These are phyloP conservation scores for Aspergillus amoenus DNA, from an alignment of 2,329 filamentous ascomycete genomes.

Conservation along the genomic window DNA sequence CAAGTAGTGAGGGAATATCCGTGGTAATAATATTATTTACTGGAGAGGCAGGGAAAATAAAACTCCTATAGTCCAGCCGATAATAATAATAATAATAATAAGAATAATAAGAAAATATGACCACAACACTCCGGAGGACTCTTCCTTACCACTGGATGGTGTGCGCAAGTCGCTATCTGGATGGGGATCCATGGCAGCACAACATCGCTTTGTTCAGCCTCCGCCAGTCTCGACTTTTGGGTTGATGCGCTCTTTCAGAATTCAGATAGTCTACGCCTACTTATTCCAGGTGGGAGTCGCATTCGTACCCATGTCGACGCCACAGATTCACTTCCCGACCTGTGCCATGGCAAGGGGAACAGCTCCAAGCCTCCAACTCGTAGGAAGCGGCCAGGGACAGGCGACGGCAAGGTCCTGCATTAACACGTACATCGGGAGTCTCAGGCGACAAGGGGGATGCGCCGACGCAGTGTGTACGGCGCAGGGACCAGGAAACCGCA, in stretches of 20 bases:
- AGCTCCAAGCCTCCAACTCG: background rate
- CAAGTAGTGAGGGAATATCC: slow-evolving; percentile 9
- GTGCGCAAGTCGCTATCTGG: background rate
- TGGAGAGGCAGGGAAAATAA: slow-evolving; percentile 7
- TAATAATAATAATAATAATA: background rate
- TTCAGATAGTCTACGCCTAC: background rate
- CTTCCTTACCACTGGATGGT: slow-evolving; percentile 1
- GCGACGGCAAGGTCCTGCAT: slow-evolving; percentile 7
- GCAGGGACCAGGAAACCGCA: background rate
- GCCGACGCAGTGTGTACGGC: background rate
- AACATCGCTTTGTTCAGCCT: background rate
- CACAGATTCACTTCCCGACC: slow-evolving; percentile 2
- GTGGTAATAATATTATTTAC: background rate
- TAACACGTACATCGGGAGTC: background rate
- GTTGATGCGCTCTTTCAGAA: background rate
- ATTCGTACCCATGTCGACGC: background rate
- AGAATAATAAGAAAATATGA: background rate
- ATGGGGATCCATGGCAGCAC: background rate
- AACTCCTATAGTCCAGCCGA: slow-evolving; percentile 2
- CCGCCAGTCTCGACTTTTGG: background rate
- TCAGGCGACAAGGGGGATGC: background rate
- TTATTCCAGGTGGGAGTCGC: background rate
- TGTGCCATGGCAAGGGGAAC: background rate
- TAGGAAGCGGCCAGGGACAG: background rate
- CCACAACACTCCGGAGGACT: background rate